A percentile compares a stretch with the other conserved stretches of the same genome.
These are phyloP conservation scores for Rhynchosporium graminicola DNA, from an alignment of 2,329 filamentous ascomycete species.

Conservation along the genomic window DNA sequence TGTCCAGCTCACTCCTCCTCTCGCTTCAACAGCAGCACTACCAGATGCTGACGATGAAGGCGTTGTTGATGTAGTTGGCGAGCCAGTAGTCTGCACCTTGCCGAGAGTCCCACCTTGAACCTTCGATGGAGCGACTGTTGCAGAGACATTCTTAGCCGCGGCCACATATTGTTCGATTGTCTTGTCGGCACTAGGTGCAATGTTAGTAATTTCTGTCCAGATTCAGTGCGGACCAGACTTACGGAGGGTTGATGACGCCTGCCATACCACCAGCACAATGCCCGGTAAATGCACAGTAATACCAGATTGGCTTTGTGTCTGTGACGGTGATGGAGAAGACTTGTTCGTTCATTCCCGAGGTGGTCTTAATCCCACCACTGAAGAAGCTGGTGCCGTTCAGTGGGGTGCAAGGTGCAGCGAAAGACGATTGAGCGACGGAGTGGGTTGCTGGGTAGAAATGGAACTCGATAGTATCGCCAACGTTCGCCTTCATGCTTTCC, in stretches of 20 bases:
- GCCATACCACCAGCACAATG: slow-evolving; percentile 49
- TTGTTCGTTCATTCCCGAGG: slow-evolving; percentile 27
- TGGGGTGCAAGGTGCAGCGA: slow-evolving; percentile 41
- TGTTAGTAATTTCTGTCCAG: neutral
- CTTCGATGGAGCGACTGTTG: slow-evolving; percentile 16
- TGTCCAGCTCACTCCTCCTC: slow-evolving; percentile 24
- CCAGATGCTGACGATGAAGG: slow-evolving; percentile 13
- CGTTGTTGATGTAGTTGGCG: slow-evolving; percentile 15
- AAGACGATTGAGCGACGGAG: slow-evolving; percentile 46
- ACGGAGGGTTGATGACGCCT: slow-evolving; percentile 46
- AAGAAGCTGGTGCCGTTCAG: slow-evolving; percentile 35
- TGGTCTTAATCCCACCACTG: slow-evolving; percentile 29
- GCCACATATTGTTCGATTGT: slow-evolving; percentile 26
- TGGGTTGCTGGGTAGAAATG: slow-evolving; percentile 56
- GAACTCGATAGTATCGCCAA: slow-evolving; percentile 56
- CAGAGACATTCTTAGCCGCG: slow-evolving; percentile 22
- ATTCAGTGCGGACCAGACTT: slow-evolving; percentile 27
- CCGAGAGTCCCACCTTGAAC: slow-evolving; percentile 31
- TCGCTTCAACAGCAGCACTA: slow-evolving; percentile 20
- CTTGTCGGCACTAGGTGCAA: slow-evolving; percentile 21
- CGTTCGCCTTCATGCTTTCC: slow-evolving; percentile 49
- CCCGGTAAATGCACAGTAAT: slow-evolving; percentile 44
- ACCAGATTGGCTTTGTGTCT: slow-evolving; percentile 46
- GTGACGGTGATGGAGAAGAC: slow-evolving; percentile 48
- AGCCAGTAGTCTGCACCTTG: neutral